Evolutionary conservation across 1,284 basidiomycete species (phyloP).

Genomic region (Leccinum cinnamomeum): DNA sequence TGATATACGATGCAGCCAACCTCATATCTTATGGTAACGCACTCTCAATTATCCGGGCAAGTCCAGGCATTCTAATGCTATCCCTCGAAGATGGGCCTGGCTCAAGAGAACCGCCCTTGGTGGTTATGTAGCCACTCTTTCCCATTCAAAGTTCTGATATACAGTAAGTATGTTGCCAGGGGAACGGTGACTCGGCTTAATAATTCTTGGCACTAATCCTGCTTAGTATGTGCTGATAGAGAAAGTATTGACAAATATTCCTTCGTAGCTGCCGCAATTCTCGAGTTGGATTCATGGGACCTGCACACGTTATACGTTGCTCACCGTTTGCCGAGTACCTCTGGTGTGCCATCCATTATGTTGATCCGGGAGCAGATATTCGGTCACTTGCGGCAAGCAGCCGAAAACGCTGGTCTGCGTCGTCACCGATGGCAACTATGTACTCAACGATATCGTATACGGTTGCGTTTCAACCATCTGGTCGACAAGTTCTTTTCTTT

Average conservation of each 20-base stretch:
- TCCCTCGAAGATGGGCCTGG: constrained; percentile 1
- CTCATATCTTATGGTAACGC: constrained; percentile 8
- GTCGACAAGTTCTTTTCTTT: constrained; percentile 15
- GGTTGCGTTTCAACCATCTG: constrained; percentile 17
- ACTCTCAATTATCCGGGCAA: constrained; percentile 20
- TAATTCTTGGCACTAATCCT: constrained; percentile 11
- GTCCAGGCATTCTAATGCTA: constrained; percentile 15
- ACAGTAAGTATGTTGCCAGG: background rate
- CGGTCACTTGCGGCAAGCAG: background rate
- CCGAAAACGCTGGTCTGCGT: background rate
- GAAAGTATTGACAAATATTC: background rate
- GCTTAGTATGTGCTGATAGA: background rate
- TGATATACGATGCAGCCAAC: constrained; percentile 4
- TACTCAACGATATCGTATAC: constrained; percentile 13
- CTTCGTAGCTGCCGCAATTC: background rate
- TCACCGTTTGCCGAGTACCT: background rate
- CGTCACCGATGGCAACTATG: background rate
- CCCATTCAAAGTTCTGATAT: too few relatives aligned
- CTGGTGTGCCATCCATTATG: background rate
- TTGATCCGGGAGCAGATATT: background rate
- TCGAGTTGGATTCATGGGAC: background rate
- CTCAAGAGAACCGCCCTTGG: constrained; percentile 17
- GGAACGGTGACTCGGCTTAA: constrained; percentile 8
- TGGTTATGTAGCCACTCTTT: constrained; percentile 8
- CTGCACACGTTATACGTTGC: background rate